phyloP scores from a whole-genome alignment of 73 alveolate species.

The Symbiodinium natans region DNA sequence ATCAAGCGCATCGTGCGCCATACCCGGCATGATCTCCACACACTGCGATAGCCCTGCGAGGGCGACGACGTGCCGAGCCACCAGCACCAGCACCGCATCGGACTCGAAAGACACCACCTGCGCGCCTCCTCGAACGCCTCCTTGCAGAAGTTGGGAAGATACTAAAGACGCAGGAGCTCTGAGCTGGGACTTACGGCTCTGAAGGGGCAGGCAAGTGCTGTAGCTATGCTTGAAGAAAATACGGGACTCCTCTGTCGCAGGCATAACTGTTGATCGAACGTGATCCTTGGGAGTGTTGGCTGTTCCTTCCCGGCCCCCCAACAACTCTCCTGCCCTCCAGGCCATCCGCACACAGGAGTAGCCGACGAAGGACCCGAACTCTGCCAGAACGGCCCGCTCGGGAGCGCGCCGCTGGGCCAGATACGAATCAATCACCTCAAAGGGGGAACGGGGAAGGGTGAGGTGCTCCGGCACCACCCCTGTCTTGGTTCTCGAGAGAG shows the following conservation, averaged over 20 bases:
- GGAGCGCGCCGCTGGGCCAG: background rate
- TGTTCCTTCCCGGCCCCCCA: no score
- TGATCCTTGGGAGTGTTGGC: no score
- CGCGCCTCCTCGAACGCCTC: background rate
- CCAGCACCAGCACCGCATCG: background rate
- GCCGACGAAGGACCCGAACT: slow-evolving; percentile 9
- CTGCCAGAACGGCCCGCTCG: background rate
- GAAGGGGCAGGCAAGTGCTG: no score
- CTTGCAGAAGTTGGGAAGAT: no score
- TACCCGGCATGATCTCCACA: background rate
- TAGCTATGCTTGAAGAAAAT: no score
- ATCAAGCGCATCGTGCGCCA: slow-evolving; percentile 1
- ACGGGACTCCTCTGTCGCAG: no score
- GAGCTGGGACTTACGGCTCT: no score
- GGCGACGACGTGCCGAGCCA: background rate
- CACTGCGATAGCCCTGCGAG: background rate
- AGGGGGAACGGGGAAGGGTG: no score
- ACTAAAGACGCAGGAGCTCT: no score
- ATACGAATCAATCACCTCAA: background rate
- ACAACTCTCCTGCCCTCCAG: slow-evolving; percentile 7
- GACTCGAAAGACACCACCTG: background rate
- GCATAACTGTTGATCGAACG: no score
- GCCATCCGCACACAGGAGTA: slow-evolving; percentile 21
- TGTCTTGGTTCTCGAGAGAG: no score
- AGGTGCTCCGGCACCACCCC: no score